Base-by-base conservation (phyloP, 148 eudicot species). In the Arctostaphylos glauca region DNA sequence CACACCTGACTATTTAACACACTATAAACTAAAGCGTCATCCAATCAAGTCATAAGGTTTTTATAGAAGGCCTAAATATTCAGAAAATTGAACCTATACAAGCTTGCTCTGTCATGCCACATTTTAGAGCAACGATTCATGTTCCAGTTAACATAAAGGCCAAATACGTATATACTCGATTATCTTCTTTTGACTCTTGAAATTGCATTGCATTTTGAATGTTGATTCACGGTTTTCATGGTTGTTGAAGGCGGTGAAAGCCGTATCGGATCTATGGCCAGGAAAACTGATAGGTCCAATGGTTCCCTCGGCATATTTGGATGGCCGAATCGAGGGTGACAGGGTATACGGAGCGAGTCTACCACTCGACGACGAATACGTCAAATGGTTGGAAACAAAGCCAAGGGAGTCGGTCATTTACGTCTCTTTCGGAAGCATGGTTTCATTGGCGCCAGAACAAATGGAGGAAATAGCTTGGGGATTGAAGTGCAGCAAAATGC, bases 351-450 rank as follows among this genome's bases (percentile, higher is more conserved):
- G 89, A 21, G 89, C 91, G 9, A 90, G 86, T 23, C 84, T 92
- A 71, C 87, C 88, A 41, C 86, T 62, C 0, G 81, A 84, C 72
- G 76, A 84, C 23, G 59, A 91, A 9, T 88, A 89, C 86, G 71
- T 54, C 49, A 74, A 84, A 6, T 92, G 92, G 92, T 88, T 92
- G 25, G 58, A 89, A 62, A 64, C 80, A 14, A 87, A 84, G 86
- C 85, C 91, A 15, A 14, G 38, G 15, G 74, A 89, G 44, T 92
- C 93, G 47, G 91, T 92, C 0, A 70, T 88, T 2, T 92, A 88
- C 85, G 49, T 92, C 15, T 90, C 93, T 0, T 92, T 92, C 74
- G 95, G 95, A 25, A 91, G 95, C 82, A 91, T 92, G 90, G 92
- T 91, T 0, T 82, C 90, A 50, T 53, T 91, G 44, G 82, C 95